A percentile compares a stretch with the other conserved stretches of the same genome.
Evolutionary conservation across 2,329 filamentous ascomycete species (phyloP).

Genomic region (Pseudopithomyces maydicus): DNA sequence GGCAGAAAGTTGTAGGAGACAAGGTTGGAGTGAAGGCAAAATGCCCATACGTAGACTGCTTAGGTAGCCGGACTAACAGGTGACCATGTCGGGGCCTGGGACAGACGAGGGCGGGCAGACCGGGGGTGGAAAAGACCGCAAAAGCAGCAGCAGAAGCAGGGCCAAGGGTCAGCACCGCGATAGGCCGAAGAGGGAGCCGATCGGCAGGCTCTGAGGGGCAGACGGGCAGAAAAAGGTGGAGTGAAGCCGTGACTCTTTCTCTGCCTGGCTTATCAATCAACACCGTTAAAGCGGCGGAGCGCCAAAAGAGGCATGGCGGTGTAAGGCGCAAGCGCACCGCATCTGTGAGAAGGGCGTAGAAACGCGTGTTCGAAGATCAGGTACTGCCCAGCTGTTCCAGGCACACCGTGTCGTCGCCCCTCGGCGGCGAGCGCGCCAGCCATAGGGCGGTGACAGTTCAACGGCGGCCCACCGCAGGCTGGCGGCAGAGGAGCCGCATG

Average conservation of each 20-base stretch:
- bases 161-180: slow-evolving; percentile 4
- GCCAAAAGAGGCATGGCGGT: slow-evolving; percentile 17
- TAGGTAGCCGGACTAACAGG: slow-evolving; percentile 13
- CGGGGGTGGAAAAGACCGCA: slow-evolving; percentile 10
- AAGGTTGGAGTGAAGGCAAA: slow-evolving; percentile 15
- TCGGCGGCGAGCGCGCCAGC: not conserved
- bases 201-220: slow-evolving; percentile 1
- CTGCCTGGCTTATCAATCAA: slow-evolving; percentile 18
- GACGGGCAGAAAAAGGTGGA: not conserved
- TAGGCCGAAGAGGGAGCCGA: slow-evolving; percentile 9
- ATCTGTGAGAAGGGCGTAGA: slow-evolving; percentile 1
- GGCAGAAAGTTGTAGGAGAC: slow-evolving; percentile 21
- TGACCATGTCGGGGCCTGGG: slow-evolving; percentile 21
- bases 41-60: slow-evolving; percentile 19
- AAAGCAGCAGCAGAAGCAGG: slow-evolving; percentile 18
- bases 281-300: slow-evolving; percentile 10
- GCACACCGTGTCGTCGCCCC: not conserved
- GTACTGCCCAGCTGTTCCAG: not conserved
- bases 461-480: slow-evolving; percentile 5
- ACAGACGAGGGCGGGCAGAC: slow-evolving; percentile 16
- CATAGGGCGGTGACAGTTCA: not conserved
- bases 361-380: slow-evolving; percentile 1
- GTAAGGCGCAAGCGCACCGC: slow-evolving; percentile 1
- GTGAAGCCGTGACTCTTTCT: slow-evolving; percentile 6
- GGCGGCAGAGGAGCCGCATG: slow-evolving; percentile 11